Evolutionary conservation across 495 filamentous ascomycete genomes (phyloP), one percentile per base, ranked within the genome.

Genomic region (Penicillium alfredii): DNA sequence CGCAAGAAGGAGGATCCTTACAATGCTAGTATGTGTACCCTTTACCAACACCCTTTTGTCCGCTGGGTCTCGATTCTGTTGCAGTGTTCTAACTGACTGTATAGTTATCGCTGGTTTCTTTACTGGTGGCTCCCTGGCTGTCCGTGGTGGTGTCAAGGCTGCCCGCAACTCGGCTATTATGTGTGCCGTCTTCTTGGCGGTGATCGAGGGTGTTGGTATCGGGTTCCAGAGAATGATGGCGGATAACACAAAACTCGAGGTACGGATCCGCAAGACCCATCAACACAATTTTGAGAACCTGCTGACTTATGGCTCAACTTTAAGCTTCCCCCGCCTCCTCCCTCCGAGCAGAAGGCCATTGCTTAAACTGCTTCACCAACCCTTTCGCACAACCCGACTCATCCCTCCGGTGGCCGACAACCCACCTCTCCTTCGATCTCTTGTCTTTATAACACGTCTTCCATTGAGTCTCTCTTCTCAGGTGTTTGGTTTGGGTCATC

Each of bases 151-250:
- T 32, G 74, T 80, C 47, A 86, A 82, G 63, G 86, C 90, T 22
- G 84, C 87, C 12, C 72, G 92, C 43, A 97, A 97, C 66, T 86
- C 85, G 22, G 92, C 93, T 25, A 97, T 98, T 40, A 87, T 88
- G 52, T 96, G 92, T 58, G 92, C 87, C 26, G 84, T 93, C 37
- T 72, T 98, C 55, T 73, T 98, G 11, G 92, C 83, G 7, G 90
- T 98, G 28, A 97, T 98, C 44, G 92, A 98, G 64, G 92, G 92
- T 44, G 92, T 96, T 26, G 90, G 93, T 44, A 97, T 98, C 53
- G 92, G 86, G 9, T 88, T 97, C 71, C 86, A 94, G 63, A 80
- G 88, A 53, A 89, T 96, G 83, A 84, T 96, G 74, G 89, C 93
- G 4, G 84, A 89, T 26, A 82, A 84, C 56, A 95, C 86, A 49